Evolutionary conservation across 768 basidiomycete species (phyloP).

Genomic region (Mycena maculata): DNA sequence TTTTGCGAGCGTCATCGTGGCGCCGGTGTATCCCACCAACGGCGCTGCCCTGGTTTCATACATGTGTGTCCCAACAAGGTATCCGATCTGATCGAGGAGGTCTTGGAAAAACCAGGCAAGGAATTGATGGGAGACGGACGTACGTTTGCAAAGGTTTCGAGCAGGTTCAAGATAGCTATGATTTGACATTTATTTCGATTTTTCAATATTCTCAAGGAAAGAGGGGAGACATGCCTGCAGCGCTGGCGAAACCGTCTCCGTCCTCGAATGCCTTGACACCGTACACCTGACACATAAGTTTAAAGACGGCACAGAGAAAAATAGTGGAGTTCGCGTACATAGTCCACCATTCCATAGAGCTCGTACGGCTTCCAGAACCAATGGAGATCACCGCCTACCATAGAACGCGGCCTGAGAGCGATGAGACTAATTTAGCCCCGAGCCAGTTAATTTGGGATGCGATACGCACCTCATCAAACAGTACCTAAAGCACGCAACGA

Average conservation of each 20-base stretch:
- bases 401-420: constrained; percentile 52
- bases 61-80: constrained; percentile 74
- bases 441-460: constrained; percentile 43
- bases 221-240: constrained; percentile 65
- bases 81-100: constrained; percentile 52
- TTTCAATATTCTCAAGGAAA: not conserved
- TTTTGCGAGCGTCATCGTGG: constrained; percentile 80
- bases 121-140: not conserved
- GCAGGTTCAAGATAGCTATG: constrained; percentile 76
- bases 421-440: constrained; percentile 29
- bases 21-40: constrained; percentile 77
- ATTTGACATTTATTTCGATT: not conserved
- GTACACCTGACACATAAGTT: constrained; percentile 66
- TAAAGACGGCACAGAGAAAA: not conserved
- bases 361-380: constrained; percentile 88
- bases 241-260: constrained; percentile 79
- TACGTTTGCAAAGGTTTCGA: constrained; percentile 78
- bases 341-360: constrained; percentile 67
- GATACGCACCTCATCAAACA: constrained; percentile 47
- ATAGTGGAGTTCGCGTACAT: constrained; percentile 36
- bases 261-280: constrained; percentile 72
- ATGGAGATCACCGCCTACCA: constrained; percentile 78
- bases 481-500: constrained; percentile 53
- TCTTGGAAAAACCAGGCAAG: constrained; percentile 4
- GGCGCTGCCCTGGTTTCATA: constrained; percentile 64